phyloP scores from a whole-genome alignment of 805 yeast genomes.

The Candida quercuum region DNA sequence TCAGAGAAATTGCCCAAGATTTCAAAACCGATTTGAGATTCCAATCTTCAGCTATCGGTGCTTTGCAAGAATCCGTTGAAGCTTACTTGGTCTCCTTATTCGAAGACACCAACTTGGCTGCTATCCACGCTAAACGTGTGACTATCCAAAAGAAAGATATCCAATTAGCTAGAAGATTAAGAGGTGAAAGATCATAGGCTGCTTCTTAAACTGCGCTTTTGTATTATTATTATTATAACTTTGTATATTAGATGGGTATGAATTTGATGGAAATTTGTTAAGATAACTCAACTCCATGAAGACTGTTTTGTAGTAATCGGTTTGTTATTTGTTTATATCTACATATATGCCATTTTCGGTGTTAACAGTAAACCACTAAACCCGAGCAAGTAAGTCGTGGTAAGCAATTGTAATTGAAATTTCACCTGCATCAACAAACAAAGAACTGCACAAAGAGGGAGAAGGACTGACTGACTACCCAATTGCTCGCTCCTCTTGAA shows the following conservation, averaged over 20 bases:
- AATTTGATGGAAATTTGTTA: too few relatives aligned
- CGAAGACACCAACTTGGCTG: conserved; percentile 98
- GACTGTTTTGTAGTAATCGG: too few relatives aligned
- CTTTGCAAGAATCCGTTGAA: conserved; percentile 97
- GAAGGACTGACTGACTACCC: too few relatives aligned
- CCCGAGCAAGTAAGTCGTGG: too few relatives aligned
- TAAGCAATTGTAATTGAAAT: too few relatives aligned
- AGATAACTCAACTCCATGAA: too few relatives aligned
- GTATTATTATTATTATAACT: conserved; percentile 1
- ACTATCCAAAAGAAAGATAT: conserved; percentile 98
- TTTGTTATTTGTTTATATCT: too few relatives aligned
- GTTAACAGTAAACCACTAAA: too few relatives aligned
- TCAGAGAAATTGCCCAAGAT: conserved; percentile 93
- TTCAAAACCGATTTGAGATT: conserved; percentile 91
- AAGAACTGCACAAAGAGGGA: too few relatives aligned
- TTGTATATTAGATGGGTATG: conserved; percentile 3
- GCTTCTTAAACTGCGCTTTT: not conserved
- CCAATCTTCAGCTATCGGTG: conserved; percentile 97
- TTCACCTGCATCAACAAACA: too few relatives aligned
- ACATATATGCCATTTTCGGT: too few relatives aligned
- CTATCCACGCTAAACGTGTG: conserved; percentile 98
- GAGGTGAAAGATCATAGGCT: conserved; percentile 87
- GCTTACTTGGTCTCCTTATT: conserved; percentile 94
- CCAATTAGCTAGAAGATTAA: conserved; percentile 94
- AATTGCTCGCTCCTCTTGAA: too few relatives aligned